These are phyloP conservation scores for Pleomassaria siparia DNA, from an alignment of 2,329 filamentous ascomycete species.

Conservation along the genomic window DNA sequence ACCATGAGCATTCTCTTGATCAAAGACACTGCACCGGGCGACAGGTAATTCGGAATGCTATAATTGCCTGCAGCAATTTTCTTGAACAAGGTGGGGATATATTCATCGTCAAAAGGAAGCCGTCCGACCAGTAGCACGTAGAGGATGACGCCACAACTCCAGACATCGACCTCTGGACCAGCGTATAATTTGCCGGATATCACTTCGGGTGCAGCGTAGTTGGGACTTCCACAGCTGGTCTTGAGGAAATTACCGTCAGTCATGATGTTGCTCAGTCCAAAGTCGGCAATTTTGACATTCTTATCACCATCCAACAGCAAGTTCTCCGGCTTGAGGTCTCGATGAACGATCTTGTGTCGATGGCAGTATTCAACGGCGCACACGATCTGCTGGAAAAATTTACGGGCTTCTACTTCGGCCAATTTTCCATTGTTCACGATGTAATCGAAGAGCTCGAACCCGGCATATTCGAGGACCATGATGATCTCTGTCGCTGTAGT, in stretches of 20 bases:
- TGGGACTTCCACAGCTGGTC: conserved; percentile 96
- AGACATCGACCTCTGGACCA: conserved; percentile 96
- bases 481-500: conserved; percentile 93
- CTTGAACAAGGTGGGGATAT: conserved; percentile 95
- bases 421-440: conserved; percentile 93
- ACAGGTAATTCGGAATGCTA: conserved; percentile 88
- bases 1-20: conserved; percentile 95
- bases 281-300: conserved; percentile 99
- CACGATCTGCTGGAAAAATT: conserved; percentile 99
- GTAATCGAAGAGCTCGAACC: conserved; percentile 96
- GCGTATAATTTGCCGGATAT: conserved; percentile 98
- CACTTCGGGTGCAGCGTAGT: conserved; percentile 96
- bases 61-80: conserved; percentile 97
- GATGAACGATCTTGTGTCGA: conserved; percentile 97
- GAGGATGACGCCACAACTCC: conserved; percentile 90
- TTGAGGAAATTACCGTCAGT: conserved; percentile 99
- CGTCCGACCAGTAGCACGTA: conserved; percentile 66
- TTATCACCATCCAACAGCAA: conserved; percentile 90
- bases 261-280: conserved; percentile 99
- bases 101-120: conserved; percentile 96
- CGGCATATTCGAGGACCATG: conserved; percentile 98
- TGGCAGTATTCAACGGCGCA: conserved; percentile 99
- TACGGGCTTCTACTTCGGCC: conserved; percentile 86
- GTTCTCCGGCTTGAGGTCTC: conserved; percentile 97
- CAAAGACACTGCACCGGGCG: conserved; percentile 74